Base-by-base conservation (phyloP, 2,329 filamentous ascomycete species). In the Amylocarpus encephaloides region DNA sequence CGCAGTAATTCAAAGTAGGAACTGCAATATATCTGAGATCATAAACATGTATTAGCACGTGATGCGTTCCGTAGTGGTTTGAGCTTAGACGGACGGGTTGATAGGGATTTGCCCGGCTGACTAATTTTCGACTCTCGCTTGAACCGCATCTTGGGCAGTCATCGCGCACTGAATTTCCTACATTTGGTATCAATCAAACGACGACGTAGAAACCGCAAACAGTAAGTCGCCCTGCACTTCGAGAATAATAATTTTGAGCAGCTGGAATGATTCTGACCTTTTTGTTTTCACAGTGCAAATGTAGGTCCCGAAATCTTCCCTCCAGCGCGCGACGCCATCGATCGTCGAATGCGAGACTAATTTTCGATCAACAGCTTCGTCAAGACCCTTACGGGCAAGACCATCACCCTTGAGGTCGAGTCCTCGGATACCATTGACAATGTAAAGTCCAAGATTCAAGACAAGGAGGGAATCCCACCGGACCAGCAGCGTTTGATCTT, bases 301-400 rank as follows among this genome's bases (percentile, higher is more conserved):
- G 87, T 92, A 83, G 85, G 86, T 59, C 50, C 55, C 56, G n/a
- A n/a, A 70, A 4, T 32, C 16, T 11, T 22, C 16, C 13, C 16
- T 29, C 16, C 19, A 42, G 5, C 16, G 15, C 9, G 22, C 18
- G 50, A 29, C 49, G 30, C 45, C 12, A 50, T 26, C 48, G 26
- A 45, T 58, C 49, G 56, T 50, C 42, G 52, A 46, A 44, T 40
- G 49, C 19, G 34, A 50, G 16, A 59, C 57, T 65, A 55, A 65
- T 52, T 26, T 49, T 45, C 39, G 15, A 22, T 19, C 7, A 48
- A 61, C 76, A 94, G 88, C 85, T 97, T 97, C 86, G 92, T 97
- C 79, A 97, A 96, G 86, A 96, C 92, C 83, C 89, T 96, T 71
- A 96, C 92, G 82, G 92, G 93, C 78, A 97, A 97, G 88, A 97